Conservation (phyloP, 139 green algal species). For the Micractinium conductrix region DNA sequence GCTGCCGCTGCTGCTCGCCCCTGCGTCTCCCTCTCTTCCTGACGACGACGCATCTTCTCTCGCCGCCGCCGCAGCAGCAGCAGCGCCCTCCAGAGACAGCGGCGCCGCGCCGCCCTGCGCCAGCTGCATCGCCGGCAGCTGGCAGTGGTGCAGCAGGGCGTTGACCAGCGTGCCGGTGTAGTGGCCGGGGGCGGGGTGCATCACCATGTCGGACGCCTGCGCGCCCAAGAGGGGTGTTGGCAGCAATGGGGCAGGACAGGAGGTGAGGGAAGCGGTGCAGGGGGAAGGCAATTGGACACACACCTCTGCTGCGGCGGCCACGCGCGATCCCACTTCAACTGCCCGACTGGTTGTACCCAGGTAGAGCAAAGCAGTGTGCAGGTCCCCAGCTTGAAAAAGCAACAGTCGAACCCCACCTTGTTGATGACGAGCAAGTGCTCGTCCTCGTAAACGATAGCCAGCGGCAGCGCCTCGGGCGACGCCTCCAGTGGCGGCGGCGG, state of each 20-base stretch:
- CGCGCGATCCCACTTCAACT: too few species aligned
- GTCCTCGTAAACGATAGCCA: constrained; percentile 95
- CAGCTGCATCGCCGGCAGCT: constrained; percentile 59
- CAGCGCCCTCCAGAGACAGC: constrained; percentile 23
- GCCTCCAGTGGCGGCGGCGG: constrained; percentile 66
- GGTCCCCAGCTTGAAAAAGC: background rate
- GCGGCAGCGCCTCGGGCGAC: constrained; percentile 75
- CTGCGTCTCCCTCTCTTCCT: background rate
- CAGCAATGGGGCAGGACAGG: background rate
- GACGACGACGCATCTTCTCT: too few species aligned
- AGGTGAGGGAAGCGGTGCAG: background rate
- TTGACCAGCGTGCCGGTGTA: constrained; percentile 96
- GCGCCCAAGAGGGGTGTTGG: background rate
- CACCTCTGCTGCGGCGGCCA: too few species aligned
- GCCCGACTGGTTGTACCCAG: too few species aligned
- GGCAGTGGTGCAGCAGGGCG: constrained; percentile 92
- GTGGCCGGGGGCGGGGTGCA: constrained; percentile 86
- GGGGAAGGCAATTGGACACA: background rate
- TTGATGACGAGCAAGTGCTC: constrained; percentile 93
- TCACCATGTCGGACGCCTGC: constrained; percentile 86
- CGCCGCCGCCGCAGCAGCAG: background rate
- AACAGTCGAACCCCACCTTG: constrained; percentile 68
- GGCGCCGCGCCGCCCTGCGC: background rate
- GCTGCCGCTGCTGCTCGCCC: background rate
- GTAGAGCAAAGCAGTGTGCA: too few species aligned